Evolutionary conservation across 805 yeast species (phyloP), one percentile per base, ranked within the genome.

Genomic region (Ogataea angusta): DNA sequence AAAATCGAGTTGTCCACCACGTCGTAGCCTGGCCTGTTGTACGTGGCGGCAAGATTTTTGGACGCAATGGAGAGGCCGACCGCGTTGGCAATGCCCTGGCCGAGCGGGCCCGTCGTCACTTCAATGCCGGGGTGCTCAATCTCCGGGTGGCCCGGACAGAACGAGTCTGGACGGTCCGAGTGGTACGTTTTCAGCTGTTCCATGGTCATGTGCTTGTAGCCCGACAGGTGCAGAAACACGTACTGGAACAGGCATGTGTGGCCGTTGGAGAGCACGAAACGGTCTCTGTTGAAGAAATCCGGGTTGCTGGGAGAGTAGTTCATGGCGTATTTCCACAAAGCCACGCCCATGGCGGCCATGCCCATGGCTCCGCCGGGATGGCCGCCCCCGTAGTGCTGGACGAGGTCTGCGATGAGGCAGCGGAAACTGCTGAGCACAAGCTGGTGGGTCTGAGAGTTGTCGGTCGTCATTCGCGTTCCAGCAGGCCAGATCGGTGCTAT

Each of bases 291-390:
- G 68, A 86, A 72, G 95, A 95, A 91, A 47, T 76, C 72, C 49
- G 96, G 91, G 76, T 87, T 82, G 68, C 80, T 75, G 53, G 98
- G 95, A 76, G 86, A 86, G 73, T 85, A 80, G 55, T 71, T 82
- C 83, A 90, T 74, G 60, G 36, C 68, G 28, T 78, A 77, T 65
- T 80, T 77, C 80, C 84, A 87, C 47, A 91, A 66, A 40, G 81
- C 82, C 66, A 91, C 96, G 47, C 96, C 95, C 47, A 89, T 82
- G 35, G 97, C 95, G 13, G 99, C 97, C 70, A 90, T 74, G 49
- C 97, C 98, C 78, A 93, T 80, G 57, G 98, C 98, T 36, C 98
- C 98, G 72, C 99, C 99, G 42, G 98, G 98, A 71, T 91, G 99
- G 53, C 99, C 99, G 48, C 71, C 68, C 21, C 62, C 61, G 44